A percentile compares a stretch with the other conserved stretches of the same genome.
Evolutionary conservation across 139 green algal species (phyloP).

Genomic region (Tetraselmis striata): DNA sequence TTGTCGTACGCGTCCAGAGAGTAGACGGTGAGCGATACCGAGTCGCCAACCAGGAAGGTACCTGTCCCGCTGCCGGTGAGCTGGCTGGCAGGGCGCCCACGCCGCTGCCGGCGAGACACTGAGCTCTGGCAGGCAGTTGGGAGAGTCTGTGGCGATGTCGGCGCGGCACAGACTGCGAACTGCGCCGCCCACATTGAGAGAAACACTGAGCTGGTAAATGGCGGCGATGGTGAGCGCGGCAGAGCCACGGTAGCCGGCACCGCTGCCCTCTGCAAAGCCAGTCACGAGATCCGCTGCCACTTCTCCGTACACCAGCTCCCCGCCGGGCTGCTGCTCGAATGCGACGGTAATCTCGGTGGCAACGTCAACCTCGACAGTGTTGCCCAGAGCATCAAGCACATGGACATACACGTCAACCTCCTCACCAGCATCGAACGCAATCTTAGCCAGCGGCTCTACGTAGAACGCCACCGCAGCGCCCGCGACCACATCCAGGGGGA

Average conservation of each 20-base stretch:
- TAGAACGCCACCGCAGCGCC: background rate
- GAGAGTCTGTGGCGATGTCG: background rate
- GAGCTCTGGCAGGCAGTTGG: background rate
- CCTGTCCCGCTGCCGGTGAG: background rate
- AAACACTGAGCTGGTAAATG: background rate
- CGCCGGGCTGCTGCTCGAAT: background rate
- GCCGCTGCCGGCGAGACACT: background rate
- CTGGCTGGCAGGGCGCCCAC: background rate
- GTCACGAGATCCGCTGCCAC: background rate
- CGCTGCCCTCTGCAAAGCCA: background rate
- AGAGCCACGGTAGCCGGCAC: background rate
- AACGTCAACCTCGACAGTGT: background rate
- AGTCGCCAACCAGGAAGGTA: background rate
- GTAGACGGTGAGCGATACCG: background rate
- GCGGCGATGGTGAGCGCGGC: background rate
- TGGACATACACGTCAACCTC: background rate
- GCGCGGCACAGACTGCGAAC: background rate
- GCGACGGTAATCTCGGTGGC: background rate
- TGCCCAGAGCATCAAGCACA: background rate
- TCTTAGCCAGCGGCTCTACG: background rate
- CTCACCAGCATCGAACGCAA: background rate
- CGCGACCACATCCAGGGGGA: background rate
- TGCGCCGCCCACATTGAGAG: background rate
- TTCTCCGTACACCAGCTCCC: background rate
- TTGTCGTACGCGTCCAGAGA: background rate